Evolutionary conservation across 306 rosid species (phyloP).

Genomic region (Pyrus bretschneideri): DNA sequence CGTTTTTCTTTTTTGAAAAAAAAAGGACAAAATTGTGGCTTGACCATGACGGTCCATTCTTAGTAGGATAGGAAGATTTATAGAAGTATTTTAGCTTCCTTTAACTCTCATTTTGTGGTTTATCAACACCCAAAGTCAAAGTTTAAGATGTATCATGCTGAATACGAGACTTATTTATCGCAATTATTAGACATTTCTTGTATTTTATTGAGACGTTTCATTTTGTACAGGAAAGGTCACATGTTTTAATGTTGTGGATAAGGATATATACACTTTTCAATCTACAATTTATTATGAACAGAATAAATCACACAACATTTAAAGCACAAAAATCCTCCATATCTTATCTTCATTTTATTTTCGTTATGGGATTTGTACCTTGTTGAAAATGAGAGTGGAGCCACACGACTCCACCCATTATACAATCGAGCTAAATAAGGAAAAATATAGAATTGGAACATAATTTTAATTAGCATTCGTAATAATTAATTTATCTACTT

Average conservation of each 20-base stretch:
- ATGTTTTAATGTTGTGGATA: not conserved
- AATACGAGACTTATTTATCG: no score
- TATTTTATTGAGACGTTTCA: no score
- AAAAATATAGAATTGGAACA: not conserved
- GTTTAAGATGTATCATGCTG: no score
- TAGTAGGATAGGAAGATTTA: no score
- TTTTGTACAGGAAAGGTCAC: not conserved
- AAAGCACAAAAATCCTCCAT: not conserved
- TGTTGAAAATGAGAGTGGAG: not conserved
- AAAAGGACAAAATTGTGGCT: no score
- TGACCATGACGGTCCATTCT: no score
- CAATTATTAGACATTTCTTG: no score
- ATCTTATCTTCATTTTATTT: not conserved
- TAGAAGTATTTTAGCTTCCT: no score
- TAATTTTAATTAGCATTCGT: not conserved
- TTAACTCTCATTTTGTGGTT: no score
- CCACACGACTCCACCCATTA: not conserved
- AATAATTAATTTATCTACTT: not conserved
- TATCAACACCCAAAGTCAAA: no score
- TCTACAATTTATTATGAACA: not conserved
- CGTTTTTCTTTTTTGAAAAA: not conserved
- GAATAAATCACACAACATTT: not conserved
- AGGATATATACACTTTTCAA: not conserved
- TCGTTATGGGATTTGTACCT: not conserved
- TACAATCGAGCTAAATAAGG: not conserved